Evolutionary conservation across 2,329 filamentous ascomycete genomes (phyloP).

Genomic region (Alternaria arbusti): DNA sequence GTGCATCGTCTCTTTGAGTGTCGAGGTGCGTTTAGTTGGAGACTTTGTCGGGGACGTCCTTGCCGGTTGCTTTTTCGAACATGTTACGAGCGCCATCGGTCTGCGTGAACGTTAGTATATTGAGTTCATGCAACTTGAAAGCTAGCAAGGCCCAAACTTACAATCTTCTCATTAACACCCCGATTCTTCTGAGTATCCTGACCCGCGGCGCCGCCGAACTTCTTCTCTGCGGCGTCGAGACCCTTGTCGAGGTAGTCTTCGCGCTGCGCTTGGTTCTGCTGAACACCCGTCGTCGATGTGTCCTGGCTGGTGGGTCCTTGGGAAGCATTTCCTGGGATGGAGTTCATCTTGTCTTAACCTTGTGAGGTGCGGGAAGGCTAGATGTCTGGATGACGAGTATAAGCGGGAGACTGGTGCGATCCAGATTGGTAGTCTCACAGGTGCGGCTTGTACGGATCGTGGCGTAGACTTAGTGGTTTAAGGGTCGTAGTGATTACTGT

Average conservation of each 20-base stretch:
- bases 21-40: conserved; percentile 49
- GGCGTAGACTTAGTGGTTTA: not conserved
- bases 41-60: conserved; percentile 57
- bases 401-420: not conserved
- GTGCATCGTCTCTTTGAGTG: conserved; percentile 3
- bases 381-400: not conserved
- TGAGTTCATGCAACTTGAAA: not conserved
- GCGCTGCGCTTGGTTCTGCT: conserved; percentile 2
- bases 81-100: conserved; percentile 57
- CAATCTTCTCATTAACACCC: conserved; percentile 49
- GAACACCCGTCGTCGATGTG: not conserved
- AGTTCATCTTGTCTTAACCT: conserved; percentile 12
- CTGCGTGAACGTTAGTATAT: conserved; percentile 14
- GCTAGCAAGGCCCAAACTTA: conserved; percentile 15
- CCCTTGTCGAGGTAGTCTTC: conserved; percentile 25
- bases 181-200: conserved; percentile 48
- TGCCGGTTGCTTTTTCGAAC: conserved; percentile 61
- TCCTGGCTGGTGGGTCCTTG: conserved; percentile 1
- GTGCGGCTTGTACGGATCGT: not conserved
- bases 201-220: conserved; percentile 49
- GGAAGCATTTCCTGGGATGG: not conserved
- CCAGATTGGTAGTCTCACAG: not conserved
- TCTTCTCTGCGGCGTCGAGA: conserved; percentile 46
- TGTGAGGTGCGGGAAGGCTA: not conserved
- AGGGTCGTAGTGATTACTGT: not conserved